These are phyloP conservation scores for Monilinia laxa DNA, from an alignment of 2,329 filamentous ascomycete genomes.

Conservation along the genomic window DNA sequence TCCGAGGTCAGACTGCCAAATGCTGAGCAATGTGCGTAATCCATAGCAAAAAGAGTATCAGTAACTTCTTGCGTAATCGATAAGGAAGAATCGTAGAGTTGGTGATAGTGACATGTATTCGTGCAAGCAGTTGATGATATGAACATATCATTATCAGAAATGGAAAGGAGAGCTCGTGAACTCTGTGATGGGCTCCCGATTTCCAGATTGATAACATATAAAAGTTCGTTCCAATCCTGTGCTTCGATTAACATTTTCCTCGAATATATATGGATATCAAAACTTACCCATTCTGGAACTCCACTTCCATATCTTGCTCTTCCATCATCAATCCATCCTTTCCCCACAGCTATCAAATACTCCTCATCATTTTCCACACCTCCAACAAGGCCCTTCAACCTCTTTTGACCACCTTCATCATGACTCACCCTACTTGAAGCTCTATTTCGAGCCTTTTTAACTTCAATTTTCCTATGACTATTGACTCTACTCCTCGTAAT, in stretches of 20 bases:
- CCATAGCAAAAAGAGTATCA: not conserved
- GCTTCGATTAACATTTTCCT: not conserved
- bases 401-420: not conserved
- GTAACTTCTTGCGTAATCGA: conserved; percentile 9
- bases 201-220: conserved; percentile 23
- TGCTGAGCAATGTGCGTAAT: conserved; percentile 10
- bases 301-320: conserved; percentile 11
- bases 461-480: conserved; percentile 9
- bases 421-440: not conserved
- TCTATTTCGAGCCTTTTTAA: not conserved
- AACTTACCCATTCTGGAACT: conserved; percentile 16
- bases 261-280: not conserved
- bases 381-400: conserved; percentile 1
- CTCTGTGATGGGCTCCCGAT: conserved; percentile 25
- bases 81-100: conserved; percentile 8
- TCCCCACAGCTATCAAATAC: not conserved
- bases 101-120: conserved; percentile 5
- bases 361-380: conserved; percentile 17
- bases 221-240: conserved; percentile 23
- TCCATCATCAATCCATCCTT: not conserved
- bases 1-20: conserved; percentile 8
- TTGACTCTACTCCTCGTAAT: conserved; percentile 16
- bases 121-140: conserved; percentile 11
- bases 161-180: conserved; percentile 12
- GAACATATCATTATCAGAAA: conserved; percentile 19